These are phyloP conservation scores for Xylaria sp. DNA, from an alignment of 495 filamentous ascomycete species.

Conservation along the genomic window DNA sequence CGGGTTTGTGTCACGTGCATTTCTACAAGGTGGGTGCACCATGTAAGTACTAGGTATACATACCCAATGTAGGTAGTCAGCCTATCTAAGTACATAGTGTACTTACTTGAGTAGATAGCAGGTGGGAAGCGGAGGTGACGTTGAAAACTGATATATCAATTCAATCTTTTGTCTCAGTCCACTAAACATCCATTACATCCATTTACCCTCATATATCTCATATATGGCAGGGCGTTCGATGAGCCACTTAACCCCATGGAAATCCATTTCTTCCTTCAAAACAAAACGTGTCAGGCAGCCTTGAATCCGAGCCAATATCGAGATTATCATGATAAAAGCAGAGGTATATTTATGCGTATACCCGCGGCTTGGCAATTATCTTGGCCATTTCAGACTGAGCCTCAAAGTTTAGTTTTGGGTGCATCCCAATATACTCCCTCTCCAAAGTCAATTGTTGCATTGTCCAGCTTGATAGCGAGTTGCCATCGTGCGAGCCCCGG, in stretches of 20 bases:
- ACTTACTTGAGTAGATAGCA: too few relatives aligned
- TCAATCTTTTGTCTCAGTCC: not conserved
- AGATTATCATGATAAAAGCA: not conserved
- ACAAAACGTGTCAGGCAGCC: not conserved
- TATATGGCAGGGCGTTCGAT: not conserved
- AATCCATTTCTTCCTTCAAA: not conserved
- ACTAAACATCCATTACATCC: not conserved
- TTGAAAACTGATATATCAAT: not conserved
- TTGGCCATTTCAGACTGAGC: not conserved
- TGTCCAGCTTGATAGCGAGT: slow-evolving; percentile 51
- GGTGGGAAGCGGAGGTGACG: too few relatives aligned
- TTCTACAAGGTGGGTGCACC: too few relatives aligned
- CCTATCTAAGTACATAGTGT: too few relatives aligned
- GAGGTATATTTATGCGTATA: too few relatives aligned
- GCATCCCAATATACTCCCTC: slow-evolving; percentile 39
- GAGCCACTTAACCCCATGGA: not conserved
- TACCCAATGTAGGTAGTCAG: too few relatives aligned
- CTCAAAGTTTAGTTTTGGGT: slow-evolving; percentile 14
- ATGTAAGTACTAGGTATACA: too few relatives aligned
- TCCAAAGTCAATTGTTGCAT: slow-evolving; percentile 47
- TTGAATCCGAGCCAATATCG: not conserved
- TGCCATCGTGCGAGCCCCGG: slow-evolving; percentile 54
- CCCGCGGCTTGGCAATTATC: not conserved
- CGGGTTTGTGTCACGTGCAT: slow-evolving; percentile 8
- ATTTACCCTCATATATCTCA: too few relatives aligned